Percentiles rank a stretch among this genome's conserved stretches.
Evolutionary conservation across 179 eudicot species (phyloP).

Genomic region (Spinacia oleracea): DNA sequence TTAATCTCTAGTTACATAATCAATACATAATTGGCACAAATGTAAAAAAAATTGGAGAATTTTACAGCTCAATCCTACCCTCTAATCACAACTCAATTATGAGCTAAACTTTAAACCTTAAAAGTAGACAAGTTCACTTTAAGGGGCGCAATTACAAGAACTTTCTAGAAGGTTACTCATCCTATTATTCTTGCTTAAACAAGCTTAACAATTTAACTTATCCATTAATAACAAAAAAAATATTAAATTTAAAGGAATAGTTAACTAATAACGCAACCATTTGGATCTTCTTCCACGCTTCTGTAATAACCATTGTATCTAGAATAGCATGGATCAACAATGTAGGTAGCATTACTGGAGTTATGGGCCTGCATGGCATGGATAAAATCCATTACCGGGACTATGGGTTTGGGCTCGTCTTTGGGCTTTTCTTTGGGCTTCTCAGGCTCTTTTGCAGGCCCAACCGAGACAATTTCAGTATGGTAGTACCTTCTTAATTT

Average conservation of each 20-base stretch:
- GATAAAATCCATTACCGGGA: not conserved
- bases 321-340: not conserved
- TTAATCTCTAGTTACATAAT: too few relatives aligned
- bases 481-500: conserved; percentile 24
- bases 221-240: not conserved
- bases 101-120: not conserved
- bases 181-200: too few relatives aligned
- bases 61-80: not conserved
- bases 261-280: conserved; percentile 27
- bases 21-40: too few relatives aligned
- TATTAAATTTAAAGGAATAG: not conserved
- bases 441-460: conserved; percentile 33
- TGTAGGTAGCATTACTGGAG: not conserved
- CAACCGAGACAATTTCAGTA: conserved; percentile 26
- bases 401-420: conserved; percentile 1
- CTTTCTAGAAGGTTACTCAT: too few relatives aligned
- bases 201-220: not conserved
- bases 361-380: not conserved
- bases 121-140: too few relatives aligned
- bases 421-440: conserved; percentile 25
- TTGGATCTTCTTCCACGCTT: conserved; percentile 27
- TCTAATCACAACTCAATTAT: not conserved
- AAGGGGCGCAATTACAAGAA: too few relatives aligned
- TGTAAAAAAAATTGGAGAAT: too few relatives aligned
- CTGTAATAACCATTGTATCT: not conserved